Evolutionary conservation across 83 land plant species (phyloP), one percentile per base, ranked within the genome.

Genomic region (Larix sibirica): DNA sequence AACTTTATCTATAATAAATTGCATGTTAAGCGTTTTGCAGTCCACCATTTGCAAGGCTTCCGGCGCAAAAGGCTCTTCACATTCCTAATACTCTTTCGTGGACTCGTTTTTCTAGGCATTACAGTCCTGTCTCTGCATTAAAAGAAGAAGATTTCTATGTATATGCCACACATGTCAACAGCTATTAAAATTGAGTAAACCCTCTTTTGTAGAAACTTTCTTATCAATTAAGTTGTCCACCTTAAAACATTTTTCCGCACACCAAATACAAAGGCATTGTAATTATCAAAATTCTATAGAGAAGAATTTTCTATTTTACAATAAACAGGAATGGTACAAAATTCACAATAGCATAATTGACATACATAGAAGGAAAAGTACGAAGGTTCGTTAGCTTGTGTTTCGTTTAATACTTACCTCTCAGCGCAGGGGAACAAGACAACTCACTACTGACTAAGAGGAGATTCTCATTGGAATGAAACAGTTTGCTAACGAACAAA

Each of bases 11-110:
- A 42, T n/a, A n/a, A n/a, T n/a, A n/a, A n/a, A n/a, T n/a, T n/a
- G n/a, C n/a, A 33, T 33, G 36, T 33, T 33, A 33, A 1, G 36
- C 1, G 36, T 33, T 33, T 33, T 33, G 40, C 47, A 13, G 79
- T 78, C 95, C 95, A 92, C 95, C 92, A 92, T 58, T 83, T 82
- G 77, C 95, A 92, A 82, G 95, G 91, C 61, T 89, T 83, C 95
- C 95, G 90, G 59, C 88, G 87, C 6, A 86, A 68, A 9, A 82
- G 36, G 70, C 91, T 83, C 23, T 69, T 81, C 28, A 87, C 83
- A 64, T 81, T 84, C 93, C 93, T 89, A 61, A 91, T 91, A 36
- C 17, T 38, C 36, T 69, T 69, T 33, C 33, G 28, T 33, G 28
- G 5, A 14, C 16, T 33, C 18, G n/a, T 38, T 16, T 16, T 69